phyloP scores from a whole-genome alignment of 192 early-diverging fungal genomes.

The Coemansia sp. region DNA sequence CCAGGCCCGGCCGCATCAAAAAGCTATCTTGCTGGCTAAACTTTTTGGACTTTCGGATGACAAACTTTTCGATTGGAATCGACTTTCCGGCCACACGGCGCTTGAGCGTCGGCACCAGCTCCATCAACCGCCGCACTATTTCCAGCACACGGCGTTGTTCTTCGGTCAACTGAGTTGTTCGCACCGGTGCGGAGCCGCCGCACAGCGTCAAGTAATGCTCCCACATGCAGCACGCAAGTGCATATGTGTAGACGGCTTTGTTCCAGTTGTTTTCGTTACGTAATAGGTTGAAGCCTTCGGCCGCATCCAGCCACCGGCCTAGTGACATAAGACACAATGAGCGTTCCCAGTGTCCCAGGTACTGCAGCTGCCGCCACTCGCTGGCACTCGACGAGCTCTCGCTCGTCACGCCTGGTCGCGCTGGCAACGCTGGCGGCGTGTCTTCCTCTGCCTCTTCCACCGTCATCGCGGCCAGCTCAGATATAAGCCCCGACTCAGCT shows the following conservation, averaged over 20 bases:
- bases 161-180: background rate
- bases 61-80: constrained; percentile 86
- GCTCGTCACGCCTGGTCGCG: background rate
- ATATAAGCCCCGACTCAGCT: background rate
- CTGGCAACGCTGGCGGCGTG: background rate
- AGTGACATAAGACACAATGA: constrained; percentile 65
- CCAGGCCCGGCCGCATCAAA: constrained; percentile 73
- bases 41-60: constrained; percentile 78
- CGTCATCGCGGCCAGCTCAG: background rate
- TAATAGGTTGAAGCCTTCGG: constrained; percentile 62
- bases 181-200: constrained; percentile 9
- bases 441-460: background rate
- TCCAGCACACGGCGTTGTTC: constrained; percentile 39
- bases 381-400: constrained; percentile 6
- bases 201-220: constrained; percentile 40
- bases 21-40: constrained; percentile 65
- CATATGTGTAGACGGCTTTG: constrained; percentile 76
- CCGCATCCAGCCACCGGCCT: constrained; percentile 61
- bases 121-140: constrained; percentile 63
- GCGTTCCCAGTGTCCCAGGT: constrained; percentile 83
- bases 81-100: constrained; percentile 85
- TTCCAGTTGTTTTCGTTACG: constrained; percentile 83
- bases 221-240: constrained; percentile 65
- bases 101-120: constrained; percentile 62
- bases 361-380: constrained; percentile 74